Base-by-base conservation (phyloP, 2,329 filamentous ascomycete genomes). In the Microcyclospora tardicrescens region DNA sequence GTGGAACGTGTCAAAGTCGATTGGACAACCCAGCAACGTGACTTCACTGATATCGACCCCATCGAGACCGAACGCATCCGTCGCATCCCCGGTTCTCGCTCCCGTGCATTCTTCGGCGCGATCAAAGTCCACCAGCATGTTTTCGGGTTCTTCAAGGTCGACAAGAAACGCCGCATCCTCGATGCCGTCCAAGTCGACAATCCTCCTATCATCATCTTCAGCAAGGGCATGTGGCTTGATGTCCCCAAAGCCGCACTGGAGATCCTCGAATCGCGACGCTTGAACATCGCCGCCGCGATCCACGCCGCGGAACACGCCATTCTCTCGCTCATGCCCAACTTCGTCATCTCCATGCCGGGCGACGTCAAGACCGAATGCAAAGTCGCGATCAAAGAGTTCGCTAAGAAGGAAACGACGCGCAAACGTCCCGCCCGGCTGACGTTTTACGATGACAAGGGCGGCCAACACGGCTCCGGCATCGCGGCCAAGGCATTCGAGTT, bases 121-220 rank as follows among this genome's bases (percentile, higher is more conserved):
- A 89, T 98, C 56, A 80, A 81, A 51, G 87, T 96, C 53, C 76
- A 81, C 46, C 81, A 89, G 48, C 80, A 84, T 24, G 86, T 98
- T 2, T 96, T 93, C 58, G 91, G 91, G 2, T 98, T 91, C 66
- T 96, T 95, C 72, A 96, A 96, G 58, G 67, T 95, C n/a, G 87
- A 96, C 61, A 81, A 80, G 55, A 80, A 77, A 49, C 75, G 81
- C 2, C 77, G 84, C 2, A 84, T 96, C 41, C 73, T 96, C 11
- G 91, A 98, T 57, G 89, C 89, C 2, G 81, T 96, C 0, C 76
- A 89, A 43, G 86, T 96, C 15, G 84, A 95, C 58, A 94, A 94
- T 49, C 87, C 89, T 2, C 86, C 91, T 0, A 84, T 96, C 37
- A 75, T 91, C 36, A 75, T 86, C 3, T 73, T 79, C 55, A 83